Evolutionary conservation across 768 basidiomycete species (phyloP).

Genomic region (Kondoa subrosea): DNA sequence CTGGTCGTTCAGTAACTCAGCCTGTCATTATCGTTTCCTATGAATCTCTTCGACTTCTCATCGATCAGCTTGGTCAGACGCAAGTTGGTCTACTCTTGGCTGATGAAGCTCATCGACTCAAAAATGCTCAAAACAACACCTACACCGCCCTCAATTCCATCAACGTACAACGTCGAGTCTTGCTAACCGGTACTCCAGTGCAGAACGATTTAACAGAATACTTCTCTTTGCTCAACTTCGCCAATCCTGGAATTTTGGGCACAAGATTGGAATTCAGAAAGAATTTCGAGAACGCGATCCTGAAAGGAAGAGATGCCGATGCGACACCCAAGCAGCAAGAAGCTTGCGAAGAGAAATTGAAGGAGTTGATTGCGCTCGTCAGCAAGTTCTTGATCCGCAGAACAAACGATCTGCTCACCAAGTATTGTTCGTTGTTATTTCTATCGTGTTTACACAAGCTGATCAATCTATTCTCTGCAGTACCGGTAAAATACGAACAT

Average conservation of each 20-base stretch:
- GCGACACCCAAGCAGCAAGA: conserved; percentile 58
- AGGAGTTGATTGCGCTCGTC: conserved; percentile 42
- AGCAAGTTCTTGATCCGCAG: conserved; percentile 65
- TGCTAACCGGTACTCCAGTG: conserved; percentile 90
- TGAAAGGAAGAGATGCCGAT: conserved; percentile 67
- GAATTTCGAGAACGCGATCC: conserved; percentile 73
- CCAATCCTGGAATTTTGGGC: conserved; percentile 76
- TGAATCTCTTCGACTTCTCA: conserved; percentile 72
- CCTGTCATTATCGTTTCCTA: conserved; percentile 99
- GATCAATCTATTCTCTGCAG: conserved; percentile 35
- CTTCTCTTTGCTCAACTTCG: conserved; percentile 93
- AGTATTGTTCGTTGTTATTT: conserved; percentile 52
- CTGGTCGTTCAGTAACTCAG: conserved; percentile 73
- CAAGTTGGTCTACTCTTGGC: conserved; percentile 82
- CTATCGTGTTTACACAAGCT: background rate
- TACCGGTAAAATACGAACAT: conserved; percentile 98
- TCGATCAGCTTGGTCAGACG: conserved; percentile 56
- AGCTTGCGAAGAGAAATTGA: conserved; percentile 56
- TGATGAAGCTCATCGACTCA: conserved; percentile 91
- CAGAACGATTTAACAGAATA: conserved; percentile 60
- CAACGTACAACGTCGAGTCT: conserved; percentile 65
- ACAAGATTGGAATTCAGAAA: conserved; percentile 36
- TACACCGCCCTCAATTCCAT: conserved; percentile 50
- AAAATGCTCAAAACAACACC: conserved; percentile 42
- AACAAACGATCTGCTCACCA: conserved; percentile 66